phyloP scores from a whole-genome alignment of 2,329 filamentous ascomycete genomes.

The Aphanocladium album region DNA sequence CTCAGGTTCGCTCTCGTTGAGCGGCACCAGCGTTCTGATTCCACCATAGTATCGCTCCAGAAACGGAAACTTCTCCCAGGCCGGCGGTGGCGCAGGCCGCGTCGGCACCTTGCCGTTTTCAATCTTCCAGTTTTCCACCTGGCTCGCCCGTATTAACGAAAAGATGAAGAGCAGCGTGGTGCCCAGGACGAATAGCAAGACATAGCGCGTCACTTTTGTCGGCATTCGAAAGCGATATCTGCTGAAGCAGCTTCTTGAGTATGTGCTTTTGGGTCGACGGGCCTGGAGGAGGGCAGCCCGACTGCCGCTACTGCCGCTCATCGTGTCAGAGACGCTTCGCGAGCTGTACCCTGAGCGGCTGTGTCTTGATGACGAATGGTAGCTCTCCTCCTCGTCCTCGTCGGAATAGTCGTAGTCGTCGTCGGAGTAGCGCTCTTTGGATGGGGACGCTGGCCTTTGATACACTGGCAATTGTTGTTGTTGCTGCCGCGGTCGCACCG shows the following conservation, averaged over 20 bases:
- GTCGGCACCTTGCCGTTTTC: conserved; percentile 44
- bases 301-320: conserved; percentile 31
- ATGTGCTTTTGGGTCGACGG: conserved; percentile 25
- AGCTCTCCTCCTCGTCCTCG: conserved; percentile 40
- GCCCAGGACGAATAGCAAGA: conserved; percentile 66
- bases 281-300: conserved; percentile 35
- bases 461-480: conserved; percentile 45
- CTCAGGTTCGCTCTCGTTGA: conserved; percentile 67
- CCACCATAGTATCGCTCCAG: conserved; percentile 88
- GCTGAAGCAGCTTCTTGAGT: conserved; percentile 18
- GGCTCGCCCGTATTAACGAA: conserved; percentile 67
- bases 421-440: conserved; percentile 49
- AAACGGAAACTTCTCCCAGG: conserved; percentile 84
- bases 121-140: conserved; percentile 60
- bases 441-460: conserved; percentile 36
- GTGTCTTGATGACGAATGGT: conserved; percentile 31
- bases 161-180: conserved; percentile 73
- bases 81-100: conserved; percentile 55
- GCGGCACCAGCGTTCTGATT: conserved; percentile 63
- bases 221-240: conserved; percentile 58
- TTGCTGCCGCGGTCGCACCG: conserved; percentile 38
- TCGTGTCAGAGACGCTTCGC: conserved; percentile 44
- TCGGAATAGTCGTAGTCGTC: conserved; percentile 45
- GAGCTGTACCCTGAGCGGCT: conserved; percentile 49
- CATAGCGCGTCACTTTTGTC: conserved; percentile 68